Evolutionary conservation across 768 basidiomycete species (phyloP).

Genomic region (Kwoniella mangroviensis): DNA sequence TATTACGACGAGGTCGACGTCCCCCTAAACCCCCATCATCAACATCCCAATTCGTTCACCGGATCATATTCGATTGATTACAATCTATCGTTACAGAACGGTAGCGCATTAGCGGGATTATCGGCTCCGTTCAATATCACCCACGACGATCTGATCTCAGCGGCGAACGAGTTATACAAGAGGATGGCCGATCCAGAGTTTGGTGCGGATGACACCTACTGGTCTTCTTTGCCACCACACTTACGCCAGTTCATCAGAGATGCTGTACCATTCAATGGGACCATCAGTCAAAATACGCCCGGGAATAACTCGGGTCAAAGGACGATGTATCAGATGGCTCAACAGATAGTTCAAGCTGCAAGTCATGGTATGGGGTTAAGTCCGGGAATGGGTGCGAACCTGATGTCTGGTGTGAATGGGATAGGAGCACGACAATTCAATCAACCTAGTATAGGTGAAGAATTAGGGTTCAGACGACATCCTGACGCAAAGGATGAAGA

Average conservation of each 20-base stretch:
- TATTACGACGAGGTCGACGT: slow-evolving; percentile 43
- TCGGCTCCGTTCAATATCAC: slow-evolving; percentile 53
- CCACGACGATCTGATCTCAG: slow-evolving; percentile 67
- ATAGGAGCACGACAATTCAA: slow-evolving; percentile 14
- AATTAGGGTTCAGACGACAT: slow-evolving; percentile 56
- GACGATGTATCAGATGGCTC: slow-evolving; percentile 72
- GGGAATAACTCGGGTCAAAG: slow-evolving; percentile 62
- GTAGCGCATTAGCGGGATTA: slow-evolving; percentile 22
- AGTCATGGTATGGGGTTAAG: slow-evolving; percentile 54
- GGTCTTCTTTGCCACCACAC: slow-evolving; percentile 71
- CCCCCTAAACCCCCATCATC: slow-evolving; percentile 25
- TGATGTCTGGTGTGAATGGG: slow-evolving; percentile 55
- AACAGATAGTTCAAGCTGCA: slow-evolving; percentile 63
- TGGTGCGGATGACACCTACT: slow-evolving; percentile 68
- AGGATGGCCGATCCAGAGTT: slow-evolving; percentile 62
- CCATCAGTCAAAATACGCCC: slow-evolving; percentile 48
- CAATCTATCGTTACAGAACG: slow-evolving; percentile 24
- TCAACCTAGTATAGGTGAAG: slow-evolving; percentile 42
- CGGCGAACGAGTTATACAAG: slow-evolving; percentile 68
- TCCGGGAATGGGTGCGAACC: slow-evolving; percentile 59
- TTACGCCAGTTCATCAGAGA: slow-evolving; percentile 71
- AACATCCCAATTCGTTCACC: slow-evolving; percentile 26
- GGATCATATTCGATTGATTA: slow-evolving; percentile 40
- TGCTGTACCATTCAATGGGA: slow-evolving; percentile 60
- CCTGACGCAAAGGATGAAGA: slow-evolving; percentile 49